A percentile compares a stretch with the other conserved stretches of the same genome.
Conservation (phyloP, 73 alveolate genomes). For the Symbiodinium natans region DNA sequence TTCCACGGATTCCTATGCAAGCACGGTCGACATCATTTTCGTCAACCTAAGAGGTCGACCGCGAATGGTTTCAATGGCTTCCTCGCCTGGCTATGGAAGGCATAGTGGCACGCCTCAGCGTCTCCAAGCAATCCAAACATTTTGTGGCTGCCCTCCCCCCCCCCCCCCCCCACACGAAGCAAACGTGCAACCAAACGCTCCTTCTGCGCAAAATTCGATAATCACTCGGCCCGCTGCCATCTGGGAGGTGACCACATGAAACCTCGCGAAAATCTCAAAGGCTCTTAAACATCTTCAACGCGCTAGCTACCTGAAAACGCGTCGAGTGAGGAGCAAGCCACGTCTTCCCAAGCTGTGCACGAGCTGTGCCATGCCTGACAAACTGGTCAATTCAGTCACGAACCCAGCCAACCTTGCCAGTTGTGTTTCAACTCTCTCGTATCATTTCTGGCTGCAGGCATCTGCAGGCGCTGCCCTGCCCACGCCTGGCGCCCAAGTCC, state of each 20-base stretch:
- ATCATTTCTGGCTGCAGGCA: no score
- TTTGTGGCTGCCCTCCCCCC: not conserved
- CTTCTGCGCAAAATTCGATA: not conserved
- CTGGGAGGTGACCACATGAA: conserved; percentile 78
- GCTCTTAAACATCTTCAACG: no score
- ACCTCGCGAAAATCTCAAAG: conserved; percentile 33
- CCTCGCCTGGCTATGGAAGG: conserved; percentile 50
- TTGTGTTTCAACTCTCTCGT: not conserved
- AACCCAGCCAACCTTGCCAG: no score
- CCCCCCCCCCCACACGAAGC: not conserved
- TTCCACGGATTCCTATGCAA: conserved; percentile 42
- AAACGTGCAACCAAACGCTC: not conserved
- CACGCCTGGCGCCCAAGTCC: not conserved
- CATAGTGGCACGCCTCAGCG: conserved; percentile 70
- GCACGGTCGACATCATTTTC: not conserved
- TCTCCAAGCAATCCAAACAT: no score
- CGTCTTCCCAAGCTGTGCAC: not conserved
- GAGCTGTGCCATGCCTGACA: conserved; percentile 12
- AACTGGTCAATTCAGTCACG: not conserved
- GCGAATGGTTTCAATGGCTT: not conserved
- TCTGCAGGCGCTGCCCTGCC: no score
- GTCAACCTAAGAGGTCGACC: not conserved
- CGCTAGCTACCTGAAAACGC: not conserved
- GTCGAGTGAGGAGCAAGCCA: not conserved
- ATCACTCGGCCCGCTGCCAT: conserved; percentile 25